Base-by-base conservation (phyloP, 2,329 filamentous ascomycete genomes). In the Fusarium humuli region DNA sequence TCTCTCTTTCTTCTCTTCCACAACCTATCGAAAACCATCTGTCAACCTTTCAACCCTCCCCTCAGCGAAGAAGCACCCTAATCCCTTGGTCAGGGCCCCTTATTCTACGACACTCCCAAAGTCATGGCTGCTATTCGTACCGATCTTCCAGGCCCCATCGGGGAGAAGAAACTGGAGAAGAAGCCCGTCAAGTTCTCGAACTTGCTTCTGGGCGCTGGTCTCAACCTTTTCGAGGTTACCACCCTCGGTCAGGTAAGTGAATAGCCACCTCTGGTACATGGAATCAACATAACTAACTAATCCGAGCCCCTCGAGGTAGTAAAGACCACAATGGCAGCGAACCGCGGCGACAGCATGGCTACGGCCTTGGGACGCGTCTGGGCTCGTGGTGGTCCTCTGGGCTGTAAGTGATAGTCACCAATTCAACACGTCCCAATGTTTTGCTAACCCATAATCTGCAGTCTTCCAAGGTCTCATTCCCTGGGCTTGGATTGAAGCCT, bases 111-210 rank as follows among this genome's bases (percentile, higher is more conserved):
- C 84, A 74, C 65, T 82, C 79, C 79, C 80, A 82, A 81, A 84
- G 85, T 82, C 83, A 91, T 92, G 89, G 89, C 89, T 82, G 88
- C 89, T 82, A 83, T 85, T 77, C 81, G 83, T 77, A 80, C 87
- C 77, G 83, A 86, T 76, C 83, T 86, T 75, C 83, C 82, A 83
- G 84, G 80, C 82, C 84, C 81, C 79, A 75, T 81, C 71, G 77
- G 81, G 76, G 82, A 82, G 72, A 79, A 81, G 71, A 84, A 81
- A 82, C 85, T 97, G 81, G 94, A 98, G 91, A 98, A 98, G 92
- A 98, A 98, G 90, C 96, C 96, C 74, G 89, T 99, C 89, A 98
- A 98, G 90, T 98, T 98, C 88, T 97, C 94, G 87, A 99, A 99
- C 86, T 83, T 99, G 88, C 87, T 99, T 79, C 90, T 98, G 77